These are phyloP conservation scores for Trifolium fragiferum DNA, from an alignment of 306 rosid genomes.

Conservation along the genomic window DNA sequence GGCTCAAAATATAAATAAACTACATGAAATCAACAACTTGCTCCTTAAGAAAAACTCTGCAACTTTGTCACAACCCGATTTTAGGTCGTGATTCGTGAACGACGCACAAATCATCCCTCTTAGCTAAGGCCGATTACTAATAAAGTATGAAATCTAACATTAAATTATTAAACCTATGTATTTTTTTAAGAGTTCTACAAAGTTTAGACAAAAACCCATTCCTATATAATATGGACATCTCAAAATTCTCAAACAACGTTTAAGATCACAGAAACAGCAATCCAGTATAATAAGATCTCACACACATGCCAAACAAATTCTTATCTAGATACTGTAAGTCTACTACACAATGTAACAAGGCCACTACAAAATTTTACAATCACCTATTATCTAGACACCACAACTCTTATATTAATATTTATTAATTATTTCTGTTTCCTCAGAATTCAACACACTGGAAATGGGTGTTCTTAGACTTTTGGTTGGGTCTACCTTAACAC, in stretches of 20 bases:
- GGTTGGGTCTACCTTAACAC: too few species aligned
- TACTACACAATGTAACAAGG: neutral
- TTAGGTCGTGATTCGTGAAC: neutral
- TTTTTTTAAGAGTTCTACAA: neutral
- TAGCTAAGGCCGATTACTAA: neutral
- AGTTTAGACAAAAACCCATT: neutral
- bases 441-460: too few species aligned
- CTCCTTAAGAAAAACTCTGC: neutral
- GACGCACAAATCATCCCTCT: neutral
- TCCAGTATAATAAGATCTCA: neutral
- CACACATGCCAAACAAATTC: neutral
- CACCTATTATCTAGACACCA: too few species aligned
- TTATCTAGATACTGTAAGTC: neutral
- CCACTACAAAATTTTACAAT: neutral
- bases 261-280: neutral
- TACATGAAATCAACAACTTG: neutral
- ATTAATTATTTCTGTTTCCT: too few species aligned
- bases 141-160: neutral
- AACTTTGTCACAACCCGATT: neutral
- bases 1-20: neutral
- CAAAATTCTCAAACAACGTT: neutral
- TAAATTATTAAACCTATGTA: neutral
- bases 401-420: too few species aligned
- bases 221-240: neutral
- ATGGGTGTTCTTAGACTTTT: too few species aligned